A percentile compares a stretch with the other conserved stretches of the same genome.
phyloP scores from a whole-genome alignment of 208 protist species.

The Leishmania martiniquensis region DNA sequence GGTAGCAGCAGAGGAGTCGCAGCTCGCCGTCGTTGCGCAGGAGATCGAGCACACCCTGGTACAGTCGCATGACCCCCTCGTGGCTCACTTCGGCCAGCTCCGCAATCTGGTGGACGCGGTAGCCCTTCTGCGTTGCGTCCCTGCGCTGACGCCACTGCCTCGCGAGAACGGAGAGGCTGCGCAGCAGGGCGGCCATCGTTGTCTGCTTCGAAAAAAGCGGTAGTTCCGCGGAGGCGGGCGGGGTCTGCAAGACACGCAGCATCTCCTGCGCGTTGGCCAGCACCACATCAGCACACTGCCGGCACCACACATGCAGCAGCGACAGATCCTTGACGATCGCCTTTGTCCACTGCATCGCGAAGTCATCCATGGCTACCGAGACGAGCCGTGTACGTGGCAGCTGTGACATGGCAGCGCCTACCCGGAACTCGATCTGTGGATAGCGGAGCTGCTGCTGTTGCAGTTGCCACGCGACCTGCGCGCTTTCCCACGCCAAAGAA shows the following conservation, averaged over 20 bases:
- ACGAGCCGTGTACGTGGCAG: background rate
- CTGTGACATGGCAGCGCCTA: background rate
- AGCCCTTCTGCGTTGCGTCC: background rate
- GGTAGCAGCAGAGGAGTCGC: slow-evolving; percentile 61
- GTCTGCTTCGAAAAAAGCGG: slow-evolving; percentile 22
- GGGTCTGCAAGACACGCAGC: slow-evolving; percentile 14
- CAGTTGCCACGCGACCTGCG: slow-evolving; percentile 30
- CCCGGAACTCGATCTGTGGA: background rate
- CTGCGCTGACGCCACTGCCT: slow-evolving; percentile 7
- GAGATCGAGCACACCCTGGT: slow-evolving; percentile 25
- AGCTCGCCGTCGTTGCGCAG: slow-evolving; percentile 50
- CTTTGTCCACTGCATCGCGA: slow-evolving; percentile 19
- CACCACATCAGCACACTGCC: slow-evolving; percentile 8
- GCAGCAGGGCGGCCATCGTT: slow-evolving; percentile 10
- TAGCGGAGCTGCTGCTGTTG: slow-evolving; percentile 17
- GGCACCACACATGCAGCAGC: background rate
- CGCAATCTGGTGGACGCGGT: background rate
- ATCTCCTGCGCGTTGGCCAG: slow-evolving; percentile 25
- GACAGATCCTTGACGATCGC: slow-evolving; percentile 9
- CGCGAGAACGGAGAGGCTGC: slow-evolving; percentile 14
- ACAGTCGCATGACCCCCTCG: slow-evolving; percentile 8
- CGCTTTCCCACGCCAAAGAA: slow-evolving; percentile 16
- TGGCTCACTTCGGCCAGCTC: background rate
- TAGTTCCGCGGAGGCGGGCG: slow-evolving; percentile 2
- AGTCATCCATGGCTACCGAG: slow-evolving; percentile 17